phyloP scores from a whole-genome alignment of 2,329 filamentous ascomycete genomes.

The Cladosporium oxysporum region DNA sequence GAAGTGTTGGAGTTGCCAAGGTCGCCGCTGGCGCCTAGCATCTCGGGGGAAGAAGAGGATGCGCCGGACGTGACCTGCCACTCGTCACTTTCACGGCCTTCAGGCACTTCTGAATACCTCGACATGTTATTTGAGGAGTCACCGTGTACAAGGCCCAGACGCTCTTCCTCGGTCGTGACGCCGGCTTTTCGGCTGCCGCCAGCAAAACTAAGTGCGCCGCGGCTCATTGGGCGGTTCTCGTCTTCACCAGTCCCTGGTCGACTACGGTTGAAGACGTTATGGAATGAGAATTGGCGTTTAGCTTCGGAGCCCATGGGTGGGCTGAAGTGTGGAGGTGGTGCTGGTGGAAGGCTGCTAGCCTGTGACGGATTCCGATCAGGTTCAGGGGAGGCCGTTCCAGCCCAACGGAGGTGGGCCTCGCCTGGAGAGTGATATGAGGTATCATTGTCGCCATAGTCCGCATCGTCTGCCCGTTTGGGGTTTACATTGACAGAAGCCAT shows the following conservation, averaged over 20 bases:
- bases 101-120: conserved; percentile 23
- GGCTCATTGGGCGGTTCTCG: conserved; percentile 35
- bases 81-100: conserved; percentile 31
- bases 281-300: conserved; percentile 88
- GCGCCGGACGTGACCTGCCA: conserved; percentile 36
- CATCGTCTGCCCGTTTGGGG: conserved; percentile 24
- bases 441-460: conserved; percentile 52
- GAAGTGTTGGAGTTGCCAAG: conserved; percentile 23
- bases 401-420: conserved; percentile 51
- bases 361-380: conserved; percentile 46
- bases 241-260: conserved; percentile 37
- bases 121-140: conserved; percentile 29
- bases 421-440: conserved; percentile 47
- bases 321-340: conserved; percentile 55
- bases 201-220: conserved; percentile 39
- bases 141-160: conserved; percentile 40
- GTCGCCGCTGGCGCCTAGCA: conserved; percentile 28
- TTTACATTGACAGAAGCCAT: conserved; percentile 41
- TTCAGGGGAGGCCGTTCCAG: conserved; percentile 35
- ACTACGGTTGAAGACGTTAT: conserved; percentile 72
- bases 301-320: conserved; percentile 34
- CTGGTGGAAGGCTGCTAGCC: conserved; percentile 49
- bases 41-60: conserved; percentile 31
- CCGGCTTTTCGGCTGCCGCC: conserved; percentile 26
- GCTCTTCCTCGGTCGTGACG: conserved; percentile 40